phyloP scores from a whole-genome alignment of 805 yeast genomes.

The Myxozyma mucilagina region DNA sequence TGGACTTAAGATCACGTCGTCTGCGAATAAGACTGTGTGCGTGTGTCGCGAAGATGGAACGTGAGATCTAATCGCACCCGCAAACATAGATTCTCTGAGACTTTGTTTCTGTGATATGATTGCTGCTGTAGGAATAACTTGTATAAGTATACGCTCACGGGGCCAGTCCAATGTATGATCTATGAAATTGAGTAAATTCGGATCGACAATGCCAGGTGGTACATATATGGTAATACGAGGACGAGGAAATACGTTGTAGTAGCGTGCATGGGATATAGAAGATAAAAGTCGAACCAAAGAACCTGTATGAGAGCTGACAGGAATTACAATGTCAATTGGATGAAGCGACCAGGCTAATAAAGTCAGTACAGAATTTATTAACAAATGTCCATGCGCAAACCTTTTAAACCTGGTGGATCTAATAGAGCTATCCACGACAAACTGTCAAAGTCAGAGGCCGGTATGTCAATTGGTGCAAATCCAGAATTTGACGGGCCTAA shows the following conservation, averaged over 20 bases:
- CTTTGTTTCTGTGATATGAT: neutral
- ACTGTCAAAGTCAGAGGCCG: conserved; percentile 15
- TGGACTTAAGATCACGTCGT: conserved; percentile 19
- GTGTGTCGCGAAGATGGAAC: conserved; percentile 24
- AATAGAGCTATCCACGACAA: conserved; percentile 23
- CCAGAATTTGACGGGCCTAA: conserved; percentile 19
- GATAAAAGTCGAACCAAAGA: conserved; percentile 22
- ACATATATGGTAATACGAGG: conserved; percentile 29
- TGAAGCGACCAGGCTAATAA: conserved; percentile 24
- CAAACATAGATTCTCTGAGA: conserved; percentile 9
- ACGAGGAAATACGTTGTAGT: conserved; percentile 25
- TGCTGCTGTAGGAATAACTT: conserved; percentile 11
- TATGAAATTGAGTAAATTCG: conserved; percentile 18
- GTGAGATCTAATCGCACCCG: conserved; percentile 18
- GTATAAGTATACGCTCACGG: conserved; percentile 22
- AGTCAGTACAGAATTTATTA: too few relatives aligned
- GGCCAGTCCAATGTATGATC: conserved; percentile 24
- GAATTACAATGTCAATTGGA: conserved; percentile 24
- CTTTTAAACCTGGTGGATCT: conserved; percentile 8
- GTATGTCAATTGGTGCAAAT: conserved; percentile 31
- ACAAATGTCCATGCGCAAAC: neutral
- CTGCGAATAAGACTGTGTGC: conserved; percentile 20
- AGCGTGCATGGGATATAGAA: conserved; percentile 16
- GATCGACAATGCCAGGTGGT: conserved; percentile 28
- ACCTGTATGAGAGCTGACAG: conserved; percentile 23